phyloP scores from a whole-genome alignment of 345 rosid species.

The Mercurialis annua region DNA sequence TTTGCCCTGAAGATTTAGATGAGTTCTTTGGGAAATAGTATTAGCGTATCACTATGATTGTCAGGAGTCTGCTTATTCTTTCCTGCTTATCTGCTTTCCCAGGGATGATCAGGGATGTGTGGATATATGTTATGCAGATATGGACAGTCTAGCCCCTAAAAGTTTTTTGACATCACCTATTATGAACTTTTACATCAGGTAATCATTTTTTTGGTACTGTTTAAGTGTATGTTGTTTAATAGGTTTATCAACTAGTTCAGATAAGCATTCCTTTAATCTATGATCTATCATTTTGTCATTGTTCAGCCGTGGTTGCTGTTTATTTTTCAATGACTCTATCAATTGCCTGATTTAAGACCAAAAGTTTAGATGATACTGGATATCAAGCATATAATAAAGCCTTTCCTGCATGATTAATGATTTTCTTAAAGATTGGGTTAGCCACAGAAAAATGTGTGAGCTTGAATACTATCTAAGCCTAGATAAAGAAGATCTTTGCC shows the following conservation, averaged over 20 bases:
- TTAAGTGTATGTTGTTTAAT: slow-evolving; percentile 10
- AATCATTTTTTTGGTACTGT: slow-evolving; percentile 16
- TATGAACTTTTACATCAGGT: slow-evolving; percentile 87
- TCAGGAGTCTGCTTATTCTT: slow-evolving; percentile 9
- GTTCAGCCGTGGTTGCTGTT: neutral
- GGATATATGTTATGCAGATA: slow-evolving; percentile 57
- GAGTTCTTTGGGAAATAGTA: neutral
- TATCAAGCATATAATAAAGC: neutral
- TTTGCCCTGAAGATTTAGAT: slow-evolving; percentile 3
- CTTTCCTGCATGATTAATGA: neutral
- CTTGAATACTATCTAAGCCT: neutral
- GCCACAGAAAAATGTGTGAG: neutral
- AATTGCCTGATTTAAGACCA: neutral
- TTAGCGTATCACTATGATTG: slow-evolving; percentile 1
- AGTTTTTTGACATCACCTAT: slow-evolving; percentile 66
- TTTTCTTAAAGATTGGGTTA: neutral
- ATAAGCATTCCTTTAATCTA: neutral
- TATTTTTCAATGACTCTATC: neutral
- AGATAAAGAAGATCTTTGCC: neutral
- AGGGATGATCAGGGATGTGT: slow-evolving; percentile 72
- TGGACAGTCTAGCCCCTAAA: slow-evolving; percentile 62
- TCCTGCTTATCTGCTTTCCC: slow-evolving; percentile 21
- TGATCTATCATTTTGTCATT: neutral
- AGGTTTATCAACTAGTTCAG: neutral
- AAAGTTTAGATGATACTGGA: neutral